Base-by-base conservation (phyloP, 257 asterid genomes). In the Solanum paucissectum region DNA sequence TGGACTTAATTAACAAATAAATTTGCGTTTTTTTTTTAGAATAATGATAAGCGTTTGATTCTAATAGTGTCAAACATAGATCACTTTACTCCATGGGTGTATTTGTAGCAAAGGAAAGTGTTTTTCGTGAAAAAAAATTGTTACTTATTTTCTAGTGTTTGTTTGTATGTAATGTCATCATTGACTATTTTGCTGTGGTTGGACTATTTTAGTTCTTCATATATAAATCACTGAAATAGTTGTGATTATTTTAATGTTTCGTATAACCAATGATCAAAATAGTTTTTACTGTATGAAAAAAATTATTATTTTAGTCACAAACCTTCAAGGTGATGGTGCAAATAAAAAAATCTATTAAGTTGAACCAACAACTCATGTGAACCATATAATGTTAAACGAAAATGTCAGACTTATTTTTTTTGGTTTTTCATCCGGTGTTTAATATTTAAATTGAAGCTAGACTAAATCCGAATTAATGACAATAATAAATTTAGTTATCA, bases 381-480 rank as follows among this genome's bases (percentile, higher is more conserved):
- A 12, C 9, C 7, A 3, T 66, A 27, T 66, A 66, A 27, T 27
- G 1, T 66, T 66, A 25, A 27, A 66, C 1, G 21, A 27, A 66
- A 12, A 66, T 29, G 11, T 69, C 36, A 72, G 37, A 12, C 1
- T 37, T 37, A 18, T 16, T 0, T 52, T 16, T 52, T 18, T 52
- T 16, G 0, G 4, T 52, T 52, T 16, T 55, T 55, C 1, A 55
- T 55, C 0, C 2, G 2, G 1, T 55, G 1, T 55, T 20, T 0
- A 4, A 55, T 55, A 55, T 55, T 20, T 0, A 7, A 20, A 55
- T 55, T 55, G 25, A 20, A 55, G 2, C 0, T 1, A 20, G 11
- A 2, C 25, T 55, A 20, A 55, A 55, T 55, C 0, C 11, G 9
- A 55, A 7, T 40, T n/a, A 76, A n/a, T 1, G 23, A 76, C 4